phyloP scores from a whole-genome alignment of 177 flowering plant species.

The Telopea speciosissima region DNA sequence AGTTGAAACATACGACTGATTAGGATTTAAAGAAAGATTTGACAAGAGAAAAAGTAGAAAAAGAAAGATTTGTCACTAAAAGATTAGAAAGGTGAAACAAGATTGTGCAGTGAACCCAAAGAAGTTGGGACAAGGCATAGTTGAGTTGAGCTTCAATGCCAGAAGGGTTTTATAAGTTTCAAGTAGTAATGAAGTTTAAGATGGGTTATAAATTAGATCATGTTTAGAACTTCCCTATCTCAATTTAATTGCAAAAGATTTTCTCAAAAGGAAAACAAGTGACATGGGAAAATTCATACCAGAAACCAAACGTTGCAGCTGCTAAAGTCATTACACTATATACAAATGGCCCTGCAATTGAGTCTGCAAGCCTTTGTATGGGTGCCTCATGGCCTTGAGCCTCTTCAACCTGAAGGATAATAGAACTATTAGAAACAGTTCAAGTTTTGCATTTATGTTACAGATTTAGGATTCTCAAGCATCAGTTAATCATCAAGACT shows the following conservation, averaged over 20 bases:
- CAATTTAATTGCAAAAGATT: not conserved
- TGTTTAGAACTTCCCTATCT: too few relatives aligned
- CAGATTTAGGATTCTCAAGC: not conserved
- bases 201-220: too few relatives aligned
- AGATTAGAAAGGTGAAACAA: too few relatives aligned
- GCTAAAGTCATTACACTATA: conserved; percentile 82
- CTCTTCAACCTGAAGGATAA: conserved; percentile 70
- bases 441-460: not conserved
- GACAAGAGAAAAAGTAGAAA: too few relatives aligned
- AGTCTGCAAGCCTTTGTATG: conserved; percentile 92
- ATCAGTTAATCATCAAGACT: not conserved
- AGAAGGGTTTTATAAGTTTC: too few relatives aligned
- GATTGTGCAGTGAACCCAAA: too few relatives aligned
- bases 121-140: too few relatives aligned
- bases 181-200: too few relatives aligned
- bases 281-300: conserved; percentile 40
- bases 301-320: conserved; percentile 89
- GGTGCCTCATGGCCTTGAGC: conserved; percentile 98
- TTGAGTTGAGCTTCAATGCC: too few relatives aligned
- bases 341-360: conserved; percentile 96
- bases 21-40: too few relatives aligned
- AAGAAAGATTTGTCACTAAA: too few relatives aligned
- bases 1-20: too few relatives aligned
- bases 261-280: conserved; percentile 1
- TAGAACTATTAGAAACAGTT: not conserved